Conservation (phyloP, 306 rosid genomes). For the Sicyos baderoa region DNA sequence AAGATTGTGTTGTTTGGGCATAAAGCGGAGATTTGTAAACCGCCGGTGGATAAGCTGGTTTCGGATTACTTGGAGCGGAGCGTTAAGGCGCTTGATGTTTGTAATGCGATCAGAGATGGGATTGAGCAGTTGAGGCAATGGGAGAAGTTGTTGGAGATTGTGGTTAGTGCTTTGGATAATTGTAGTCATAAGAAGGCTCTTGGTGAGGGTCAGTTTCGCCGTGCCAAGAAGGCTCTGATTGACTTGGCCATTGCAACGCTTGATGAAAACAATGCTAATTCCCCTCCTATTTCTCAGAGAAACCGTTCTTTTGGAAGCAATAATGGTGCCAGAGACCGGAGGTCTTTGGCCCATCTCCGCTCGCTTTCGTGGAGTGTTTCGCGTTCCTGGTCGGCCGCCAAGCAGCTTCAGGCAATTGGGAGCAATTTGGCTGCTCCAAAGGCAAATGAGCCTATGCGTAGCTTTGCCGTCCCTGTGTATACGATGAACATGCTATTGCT, state of each 20-base stretch:
- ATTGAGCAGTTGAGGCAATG: conserved; percentile 73
- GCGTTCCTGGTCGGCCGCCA: conserved; percentile 82
- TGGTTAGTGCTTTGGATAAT: conserved; percentile 52
- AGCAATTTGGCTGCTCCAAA: conserved; percentile 65
- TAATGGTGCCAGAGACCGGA: conserved; percentile 18
- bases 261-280: conserved; percentile 57
- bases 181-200: conserved; percentile 41
- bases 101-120: conserved; percentile 84
- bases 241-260: conserved; percentile 70
- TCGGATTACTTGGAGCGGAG: conserved; percentile 66
- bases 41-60: conserved; percentile 58
- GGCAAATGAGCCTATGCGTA: conserved; percentile 50
- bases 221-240: conserved; percentile 71
- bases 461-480: conserved; percentile 56
- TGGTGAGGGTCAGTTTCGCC: conserved; percentile 70
- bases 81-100: conserved; percentile 76
- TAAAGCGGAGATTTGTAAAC: conserved; percentile 22
- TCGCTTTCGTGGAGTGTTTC: conserved; percentile 95
- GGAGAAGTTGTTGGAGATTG: conserved; percentile 68
- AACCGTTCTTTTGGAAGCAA: conserved; percentile 75
- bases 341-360: conserved; percentile 61
- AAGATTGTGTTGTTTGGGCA: conserved; percentile 36
- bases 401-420: conserved; percentile 79
- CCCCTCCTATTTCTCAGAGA: conserved; percentile 35
- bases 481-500: conserved; percentile 65